phyloP scores from a whole-genome alignment of 495 filamentous ascomycete species.

The Penicillium coprophilum region DNA sequence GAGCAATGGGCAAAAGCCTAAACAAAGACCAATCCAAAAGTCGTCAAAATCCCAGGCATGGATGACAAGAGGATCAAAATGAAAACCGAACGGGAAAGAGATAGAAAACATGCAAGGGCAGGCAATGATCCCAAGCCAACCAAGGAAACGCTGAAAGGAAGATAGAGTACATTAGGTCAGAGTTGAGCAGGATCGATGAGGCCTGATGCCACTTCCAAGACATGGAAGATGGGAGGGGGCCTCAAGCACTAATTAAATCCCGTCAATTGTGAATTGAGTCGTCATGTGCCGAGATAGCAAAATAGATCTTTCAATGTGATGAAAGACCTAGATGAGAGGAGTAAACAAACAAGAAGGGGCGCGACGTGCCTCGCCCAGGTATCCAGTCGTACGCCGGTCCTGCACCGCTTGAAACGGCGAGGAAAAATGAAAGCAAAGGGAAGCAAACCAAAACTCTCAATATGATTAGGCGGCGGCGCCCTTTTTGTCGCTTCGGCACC shows the following conservation, averaged over 20 bases:
- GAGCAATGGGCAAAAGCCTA: conserved; percentile 17
- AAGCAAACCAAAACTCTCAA: conserved; percentile 9
- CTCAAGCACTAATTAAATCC: conserved; percentile 24
- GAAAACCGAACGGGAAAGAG: conserved; percentile 12
- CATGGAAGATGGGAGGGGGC: conserved; percentile 2
- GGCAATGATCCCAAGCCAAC: conserved; percentile 28
- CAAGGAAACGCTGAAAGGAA: conserved; percentile 36
- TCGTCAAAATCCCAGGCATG: conserved; percentile 29
- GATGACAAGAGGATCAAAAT: conserved; percentile 17
- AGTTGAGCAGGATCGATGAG: conserved; percentile 21
- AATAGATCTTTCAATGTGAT: conserved; percentile 18
- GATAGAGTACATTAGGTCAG: conserved; percentile 38
- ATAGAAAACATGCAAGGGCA: conserved; percentile 18
- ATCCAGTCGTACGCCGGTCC: conserved; percentile 40
- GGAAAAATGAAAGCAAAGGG: conserved; percentile 18
- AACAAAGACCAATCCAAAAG: conserved; percentile 23
- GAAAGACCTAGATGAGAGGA: conserved; percentile 30
- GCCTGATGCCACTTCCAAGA: conserved; percentile 10
- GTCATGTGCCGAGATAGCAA: conserved; percentile 26
- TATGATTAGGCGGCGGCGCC: conserved; percentile 32
- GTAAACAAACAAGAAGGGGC: conserved; percentile 19
- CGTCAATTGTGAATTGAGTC: conserved; percentile 23
- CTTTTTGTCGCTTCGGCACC: conserved; percentile 59
- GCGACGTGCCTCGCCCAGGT: conserved; percentile 28
- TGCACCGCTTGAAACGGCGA: conserved; percentile 31